phyloP scores from a whole-genome alignment of 2,329 filamentous ascomycete species.

The Graphilbum ipis-grandicollis region DNA sequence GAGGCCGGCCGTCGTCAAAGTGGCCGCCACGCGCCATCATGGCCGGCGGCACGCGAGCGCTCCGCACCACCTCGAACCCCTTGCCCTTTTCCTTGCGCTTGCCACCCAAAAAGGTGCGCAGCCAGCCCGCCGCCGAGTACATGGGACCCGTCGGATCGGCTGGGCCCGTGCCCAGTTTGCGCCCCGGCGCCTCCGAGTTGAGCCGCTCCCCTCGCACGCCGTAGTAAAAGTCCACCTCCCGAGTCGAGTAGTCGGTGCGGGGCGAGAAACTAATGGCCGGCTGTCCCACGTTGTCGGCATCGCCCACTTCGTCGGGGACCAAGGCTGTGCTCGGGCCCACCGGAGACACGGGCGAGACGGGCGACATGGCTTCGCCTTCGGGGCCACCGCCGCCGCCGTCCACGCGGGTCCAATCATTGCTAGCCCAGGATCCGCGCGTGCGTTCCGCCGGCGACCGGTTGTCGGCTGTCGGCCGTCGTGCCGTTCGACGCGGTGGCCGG shows the following conservation, averaged over 20 bases:
- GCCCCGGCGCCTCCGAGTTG: slow-evolving; percentile 61
- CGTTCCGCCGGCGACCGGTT: slow-evolving; percentile 28
- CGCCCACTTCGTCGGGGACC: slow-evolving; percentile 22
- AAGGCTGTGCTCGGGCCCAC: too few species aligned
- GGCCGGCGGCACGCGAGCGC: slow-evolving; percentile 66
- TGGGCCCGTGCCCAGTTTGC: slow-evolving; percentile 82
- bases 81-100: slow-evolving; percentile 92
- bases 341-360: not conserved
- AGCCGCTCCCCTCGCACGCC: slow-evolving; percentile 77
- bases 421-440: slow-evolving; percentile 19
- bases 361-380: slow-evolving; percentile 1
- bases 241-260: slow-evolving; percentile 73
- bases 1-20: slow-evolving; percentile 48
- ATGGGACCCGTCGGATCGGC: slow-evolving; percentile 88
- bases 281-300: slow-evolving; percentile 20
- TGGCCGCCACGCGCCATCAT: slow-evolving; percentile 40
- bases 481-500: slow-evolving; percentile 60
- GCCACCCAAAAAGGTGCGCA: slow-evolving; percentile 59
- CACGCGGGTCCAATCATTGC: slow-evolving; percentile 15
- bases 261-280: slow-evolving; percentile 30
- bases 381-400: not conserved
- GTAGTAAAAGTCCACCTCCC: slow-evolving; percentile 96
- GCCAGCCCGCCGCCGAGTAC: slow-evolving; percentile 77
- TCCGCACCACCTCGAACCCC: slow-evolving; percentile 91
- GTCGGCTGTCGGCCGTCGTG: slow-evolving; percentile 22